Conservation (phyloP, 768 basidiomycete genomes). For the Russula lepida region DNA sequence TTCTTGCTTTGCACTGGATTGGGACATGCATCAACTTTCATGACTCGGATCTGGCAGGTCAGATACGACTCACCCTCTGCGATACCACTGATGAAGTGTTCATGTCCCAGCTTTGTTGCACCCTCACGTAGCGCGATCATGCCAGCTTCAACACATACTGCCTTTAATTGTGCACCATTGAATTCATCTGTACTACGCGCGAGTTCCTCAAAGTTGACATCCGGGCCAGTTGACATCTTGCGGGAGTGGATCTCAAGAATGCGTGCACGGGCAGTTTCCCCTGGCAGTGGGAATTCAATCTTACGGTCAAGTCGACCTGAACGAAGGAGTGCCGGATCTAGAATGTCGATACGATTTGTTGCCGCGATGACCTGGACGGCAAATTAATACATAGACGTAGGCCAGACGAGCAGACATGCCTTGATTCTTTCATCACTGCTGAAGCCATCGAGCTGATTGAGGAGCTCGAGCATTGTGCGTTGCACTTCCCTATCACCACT, state of each 20-base stretch:
- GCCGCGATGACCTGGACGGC: constrained; percentile 89
- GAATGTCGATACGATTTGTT: constrained; percentile 96
- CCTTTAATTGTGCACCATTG: constrained; percentile 95
- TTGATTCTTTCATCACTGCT: constrained; percentile 96
- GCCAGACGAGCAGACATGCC: constrained; percentile 36
- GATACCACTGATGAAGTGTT: constrained; percentile 92
- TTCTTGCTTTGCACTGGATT: constrained; percentile 93
- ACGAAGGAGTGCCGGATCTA: constrained; percentile 96
- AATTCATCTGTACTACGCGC: constrained; percentile 97
- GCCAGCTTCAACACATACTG: constrained; percentile 97
- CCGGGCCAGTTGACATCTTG: constrained; percentile 82
- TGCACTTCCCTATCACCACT: constrained; percentile 99
- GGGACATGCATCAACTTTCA: constrained; percentile 22
- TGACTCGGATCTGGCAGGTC: not conserved
- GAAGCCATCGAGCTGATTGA: constrained; percentile 98
- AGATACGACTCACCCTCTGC: constrained; percentile 54
- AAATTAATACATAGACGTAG: not conserved
- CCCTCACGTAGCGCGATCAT: constrained; percentile 98
- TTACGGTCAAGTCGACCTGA: constrained; percentile 97
- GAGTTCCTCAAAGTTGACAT: constrained; percentile 95
- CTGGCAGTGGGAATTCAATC: constrained; percentile 97
- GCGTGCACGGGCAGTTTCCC: constrained; percentile 90
- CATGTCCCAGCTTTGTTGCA: constrained; percentile 79
- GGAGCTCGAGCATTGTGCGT: constrained; percentile 96
- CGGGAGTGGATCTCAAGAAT: constrained; percentile 96